These are phyloP conservation scores for Dryas drummondii DNA, from an alignment of 306 rosid genomes.

Conservation along the genomic window DNA sequence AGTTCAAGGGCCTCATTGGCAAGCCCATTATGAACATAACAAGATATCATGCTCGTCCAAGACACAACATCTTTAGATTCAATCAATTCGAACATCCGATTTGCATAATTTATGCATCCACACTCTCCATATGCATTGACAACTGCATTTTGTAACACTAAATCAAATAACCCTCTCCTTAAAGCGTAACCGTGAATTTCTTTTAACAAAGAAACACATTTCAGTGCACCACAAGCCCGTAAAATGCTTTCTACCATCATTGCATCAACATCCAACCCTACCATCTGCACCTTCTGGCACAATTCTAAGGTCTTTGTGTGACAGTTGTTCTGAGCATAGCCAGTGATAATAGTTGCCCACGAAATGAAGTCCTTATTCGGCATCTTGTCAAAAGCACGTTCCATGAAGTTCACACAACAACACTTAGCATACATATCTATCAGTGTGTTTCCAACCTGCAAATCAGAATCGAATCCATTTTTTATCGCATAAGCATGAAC, in stretches of 20 bases:
- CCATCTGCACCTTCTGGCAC: constrained; percentile 39
- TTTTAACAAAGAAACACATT: constrained; percentile 38
- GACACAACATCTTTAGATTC: constrained; percentile 63
- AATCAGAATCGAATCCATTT: constrained; percentile 52
- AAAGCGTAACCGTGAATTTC: constrained; percentile 53
- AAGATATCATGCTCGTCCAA: constrained; percentile 78
- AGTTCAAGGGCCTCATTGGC: constrained; percentile 63
- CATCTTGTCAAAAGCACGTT: constrained; percentile 47
- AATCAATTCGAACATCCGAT: constrained; percentile 44
- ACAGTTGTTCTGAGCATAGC: constrained; percentile 58
- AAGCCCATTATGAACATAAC: constrained; percentile 50
- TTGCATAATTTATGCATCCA: constrained; percentile 44
- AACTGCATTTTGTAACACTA: constrained; percentile 53
- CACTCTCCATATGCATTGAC: constrained; percentile 59
- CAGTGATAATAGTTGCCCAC: constrained; percentile 73
- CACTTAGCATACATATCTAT: constrained; percentile 74
- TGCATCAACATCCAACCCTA: constrained; percentile 46
- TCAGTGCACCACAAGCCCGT: constrained; percentile 49
- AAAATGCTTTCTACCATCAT: constrained; percentile 74
- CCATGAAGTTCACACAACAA: constrained; percentile 49
- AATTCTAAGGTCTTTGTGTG: constrained; percentile 44
- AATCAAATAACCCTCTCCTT: constrained; percentile 54
- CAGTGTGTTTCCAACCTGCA: constrained; percentile 61
- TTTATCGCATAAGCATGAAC: constrained; percentile 62
- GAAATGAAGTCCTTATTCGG: constrained; percentile 53